Conservation (phyloP, 2,329 filamentous ascomycete species). For the Monosporascus sp. region DNA sequence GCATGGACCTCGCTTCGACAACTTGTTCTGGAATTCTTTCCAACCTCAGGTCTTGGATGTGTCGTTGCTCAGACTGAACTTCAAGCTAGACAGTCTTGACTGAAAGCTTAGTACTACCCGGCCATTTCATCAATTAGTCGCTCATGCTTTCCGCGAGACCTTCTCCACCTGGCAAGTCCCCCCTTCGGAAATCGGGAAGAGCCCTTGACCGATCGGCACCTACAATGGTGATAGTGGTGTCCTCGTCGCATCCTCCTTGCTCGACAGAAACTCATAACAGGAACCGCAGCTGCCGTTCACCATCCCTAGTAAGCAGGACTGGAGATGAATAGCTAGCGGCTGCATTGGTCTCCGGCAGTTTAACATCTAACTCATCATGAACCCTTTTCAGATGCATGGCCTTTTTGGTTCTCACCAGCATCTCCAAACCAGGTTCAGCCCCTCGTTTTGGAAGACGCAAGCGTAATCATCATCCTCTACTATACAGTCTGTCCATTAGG, state of each 20-base stretch:
- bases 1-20: too few species aligned
- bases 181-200: too few species aligned
- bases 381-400: background rate
- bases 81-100: background rate
- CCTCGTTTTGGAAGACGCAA: background rate
- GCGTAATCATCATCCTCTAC: background rate
- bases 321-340: background rate
- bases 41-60: too few species aligned
- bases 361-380: background rate
- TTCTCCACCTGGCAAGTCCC: too few species aligned
- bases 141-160: background rate
- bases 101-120: background rate
- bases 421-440: background rate
- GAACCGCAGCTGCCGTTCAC: too few species aligned
- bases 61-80: too few species aligned
- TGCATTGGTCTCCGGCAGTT: background rate
- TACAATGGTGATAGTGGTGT: too few species aligned
- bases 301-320: too few species aligned
- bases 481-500: background rate
- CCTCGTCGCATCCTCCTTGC: too few species aligned
- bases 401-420: constrained; percentile 11
- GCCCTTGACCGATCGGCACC: too few species aligned
- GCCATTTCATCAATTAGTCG: background rate
- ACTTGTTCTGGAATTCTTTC: too few species aligned
- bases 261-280: too few species aligned